A percentile compares a stretch with the other conserved stretches of the same genome.
phyloP scores from a whole-genome alignment of 768 basidiomycete genomes.

The Arthromyces matolae region DNA sequence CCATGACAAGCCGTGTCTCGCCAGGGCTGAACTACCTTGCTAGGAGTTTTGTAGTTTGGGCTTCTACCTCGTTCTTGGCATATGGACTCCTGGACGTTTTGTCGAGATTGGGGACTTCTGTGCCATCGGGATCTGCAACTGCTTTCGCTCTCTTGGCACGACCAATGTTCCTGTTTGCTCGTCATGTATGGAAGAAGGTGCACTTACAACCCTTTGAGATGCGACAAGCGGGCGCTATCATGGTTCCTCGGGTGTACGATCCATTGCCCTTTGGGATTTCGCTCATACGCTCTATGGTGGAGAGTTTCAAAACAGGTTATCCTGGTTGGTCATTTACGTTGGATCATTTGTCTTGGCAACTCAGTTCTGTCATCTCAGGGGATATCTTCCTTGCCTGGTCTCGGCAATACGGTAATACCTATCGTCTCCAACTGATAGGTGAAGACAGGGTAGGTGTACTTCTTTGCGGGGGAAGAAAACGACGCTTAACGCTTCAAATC shows the following conservation, averaged over 20 bases:
- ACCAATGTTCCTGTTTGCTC: constrained; percentile 1
- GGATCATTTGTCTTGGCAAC: not conserved
- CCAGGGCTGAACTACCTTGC: constrained; percentile 11
- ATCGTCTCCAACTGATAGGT: constrained; percentile 24
- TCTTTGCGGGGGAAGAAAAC: too few species aligned
- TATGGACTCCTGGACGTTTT: constrained; percentile 7
- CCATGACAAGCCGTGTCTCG: not conserved
- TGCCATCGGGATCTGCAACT: not conserved
- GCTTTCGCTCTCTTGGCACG: constrained; percentile 7
- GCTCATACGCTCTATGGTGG: constrained; percentile 20
- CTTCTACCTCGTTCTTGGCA: not conserved
- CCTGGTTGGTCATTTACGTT: constrained; percentile 17
- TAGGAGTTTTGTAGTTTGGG: constrained; percentile 3
- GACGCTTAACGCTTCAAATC: not conserved
- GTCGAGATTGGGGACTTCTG: not conserved
- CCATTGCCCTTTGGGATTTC: constrained; percentile 36
- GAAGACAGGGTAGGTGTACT: constrained; percentile 25
- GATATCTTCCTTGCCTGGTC: constrained; percentile 25
- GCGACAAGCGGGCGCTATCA: constrained; percentile 22
- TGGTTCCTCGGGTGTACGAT: constrained; percentile 30
- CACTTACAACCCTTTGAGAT: not conserved
- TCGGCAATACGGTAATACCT: constrained; percentile 21
- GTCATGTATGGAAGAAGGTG: constrained; percentile 2
- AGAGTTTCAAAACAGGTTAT: constrained; percentile 23
- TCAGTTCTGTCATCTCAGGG: constrained; percentile 14